Evolutionary conservation across 495 filamentous ascomycete genomes (phyloP).

Genomic region (Neurospora sp.): DNA sequence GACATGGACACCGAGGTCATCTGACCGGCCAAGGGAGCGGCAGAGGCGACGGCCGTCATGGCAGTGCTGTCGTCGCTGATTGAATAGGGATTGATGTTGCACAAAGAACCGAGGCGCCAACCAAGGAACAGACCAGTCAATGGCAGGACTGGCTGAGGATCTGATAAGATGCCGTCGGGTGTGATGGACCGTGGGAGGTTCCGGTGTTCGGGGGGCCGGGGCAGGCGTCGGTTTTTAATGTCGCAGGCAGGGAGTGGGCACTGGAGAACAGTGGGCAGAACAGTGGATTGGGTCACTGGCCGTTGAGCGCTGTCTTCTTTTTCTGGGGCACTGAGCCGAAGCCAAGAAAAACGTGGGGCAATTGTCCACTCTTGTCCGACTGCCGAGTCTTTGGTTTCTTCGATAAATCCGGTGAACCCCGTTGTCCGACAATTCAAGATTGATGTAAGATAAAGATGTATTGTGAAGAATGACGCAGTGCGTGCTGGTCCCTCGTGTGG

Average conservation of each 20-base stretch:
- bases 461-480: background rate
- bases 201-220: background rate
- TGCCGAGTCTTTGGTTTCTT: background rate
- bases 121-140: background rate
- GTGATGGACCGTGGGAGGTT: background rate
- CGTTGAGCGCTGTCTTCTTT: background rate
- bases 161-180: background rate
- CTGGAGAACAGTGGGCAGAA: background rate
- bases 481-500: background rate
- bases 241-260: background rate
- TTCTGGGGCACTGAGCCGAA: background rate
- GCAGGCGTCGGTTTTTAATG: background rate
- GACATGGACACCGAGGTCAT: background rate
- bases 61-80: background rate
- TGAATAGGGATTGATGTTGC: background rate
- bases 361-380: background rate
- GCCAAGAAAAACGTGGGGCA: background rate
- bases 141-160: background rate
- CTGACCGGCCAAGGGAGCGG: background rate
- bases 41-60: slow-evolving; percentile 6
- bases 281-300: background rate
- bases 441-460: background rate
- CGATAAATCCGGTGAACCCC: background rate
- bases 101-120: background rate
- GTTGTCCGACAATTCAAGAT: background rate